Percentiles rank a stretch among this genome's conserved stretches.
Conservation (phyloP, 73 alveolate species). For the Paramecium sexaurelia region DNA sequence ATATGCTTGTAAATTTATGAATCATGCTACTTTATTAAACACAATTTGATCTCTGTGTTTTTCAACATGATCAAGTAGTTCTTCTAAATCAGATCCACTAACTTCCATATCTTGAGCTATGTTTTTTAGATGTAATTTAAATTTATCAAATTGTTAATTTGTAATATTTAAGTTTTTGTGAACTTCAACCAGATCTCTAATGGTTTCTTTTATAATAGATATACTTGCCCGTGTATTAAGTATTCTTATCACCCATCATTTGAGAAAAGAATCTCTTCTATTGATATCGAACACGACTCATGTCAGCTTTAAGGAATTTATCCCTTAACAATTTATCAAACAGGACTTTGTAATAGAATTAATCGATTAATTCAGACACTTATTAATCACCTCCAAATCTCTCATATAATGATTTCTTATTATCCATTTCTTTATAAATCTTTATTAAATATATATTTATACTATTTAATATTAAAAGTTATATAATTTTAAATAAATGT, state of each 20-base stretch:
- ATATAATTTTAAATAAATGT: conserved; percentile 70
- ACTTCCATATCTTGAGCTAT: conserved; percentile 31
- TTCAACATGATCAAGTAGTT: conserved; percentile 26
- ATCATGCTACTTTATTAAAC: conserved; percentile 23
- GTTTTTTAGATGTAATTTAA: not conserved
- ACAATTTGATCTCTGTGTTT: conserved; percentile 16
- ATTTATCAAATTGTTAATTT: conserved; percentile 29
- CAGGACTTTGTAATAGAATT: conserved; percentile 43
- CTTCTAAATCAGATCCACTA: conserved; percentile 6
- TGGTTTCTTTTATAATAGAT: not conserved
- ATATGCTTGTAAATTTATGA: not conserved
- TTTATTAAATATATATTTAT: not conserved
- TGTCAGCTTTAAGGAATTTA: conserved; percentile 47
- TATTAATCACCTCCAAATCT: conserved; percentile 52
- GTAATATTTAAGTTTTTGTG: not conserved
- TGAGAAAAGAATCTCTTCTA: conserved; percentile 49
- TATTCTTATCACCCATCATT: conserved; percentile 54
- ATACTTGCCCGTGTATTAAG: conserved; percentile 50
- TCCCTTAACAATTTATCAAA: conserved; percentile 46
- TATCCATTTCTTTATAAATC: not conserved
- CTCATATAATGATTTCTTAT: not conserved
- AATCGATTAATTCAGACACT: conserved; percentile 52
- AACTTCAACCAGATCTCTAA: conserved; percentile 38
- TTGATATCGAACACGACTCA: conserved; percentile 47
- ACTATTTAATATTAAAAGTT: conserved; percentile 35